These are phyloP conservation scores for Geosmithia flava DNA, from an alignment of 2,329 filamentous ascomycete genomes.

Conservation along the genomic window DNA sequence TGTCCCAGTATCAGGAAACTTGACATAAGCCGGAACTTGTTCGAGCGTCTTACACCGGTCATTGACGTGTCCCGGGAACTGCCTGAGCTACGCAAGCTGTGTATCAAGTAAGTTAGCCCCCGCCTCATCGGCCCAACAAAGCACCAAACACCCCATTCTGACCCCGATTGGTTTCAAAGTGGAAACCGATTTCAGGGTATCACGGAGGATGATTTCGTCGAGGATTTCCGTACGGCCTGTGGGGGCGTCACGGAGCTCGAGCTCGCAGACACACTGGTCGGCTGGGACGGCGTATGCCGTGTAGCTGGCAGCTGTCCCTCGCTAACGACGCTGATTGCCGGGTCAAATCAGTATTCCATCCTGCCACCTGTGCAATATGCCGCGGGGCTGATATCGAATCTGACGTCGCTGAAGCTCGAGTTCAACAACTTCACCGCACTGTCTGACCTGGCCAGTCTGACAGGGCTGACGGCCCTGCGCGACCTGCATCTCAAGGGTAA, in stretches of 20 bases:
- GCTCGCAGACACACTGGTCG: conserved; percentile 54
- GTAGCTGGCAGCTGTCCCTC: conserved; percentile 40
- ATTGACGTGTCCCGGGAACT: conserved; percentile 60
- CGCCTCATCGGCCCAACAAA: background rate
- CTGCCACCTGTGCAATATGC: conserved; percentile 30
- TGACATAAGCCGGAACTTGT: conserved; percentile 75
- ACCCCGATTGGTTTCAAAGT: conserved; percentile 27
- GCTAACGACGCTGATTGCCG: conserved; percentile 36
- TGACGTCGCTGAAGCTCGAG: conserved; percentile 57
- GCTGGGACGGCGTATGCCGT: conserved; percentile 50
- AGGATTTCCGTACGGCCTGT: conserved; percentile 27
- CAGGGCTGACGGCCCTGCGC: conserved; percentile 36
- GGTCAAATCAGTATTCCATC: conserved; percentile 43
- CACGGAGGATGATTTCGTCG: conserved; percentile 19
- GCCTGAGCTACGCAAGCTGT: conserved; percentile 50
- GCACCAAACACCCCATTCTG: background rate
- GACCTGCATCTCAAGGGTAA: conserved; percentile 68
- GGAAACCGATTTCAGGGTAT: conserved; percentile 56
- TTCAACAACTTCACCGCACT: conserved; percentile 56
- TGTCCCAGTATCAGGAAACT: conserved; percentile 63
- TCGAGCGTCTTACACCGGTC: conserved; percentile 56
- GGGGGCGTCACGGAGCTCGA: conserved; percentile 44
- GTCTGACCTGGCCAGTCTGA: conserved; percentile 41
- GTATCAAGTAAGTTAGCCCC: conserved; percentile 50
- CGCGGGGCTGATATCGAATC: conserved; percentile 28